phyloP scores from a whole-genome alignment of 495 filamentous ascomycete species.

The Tuber indicum region DNA sequence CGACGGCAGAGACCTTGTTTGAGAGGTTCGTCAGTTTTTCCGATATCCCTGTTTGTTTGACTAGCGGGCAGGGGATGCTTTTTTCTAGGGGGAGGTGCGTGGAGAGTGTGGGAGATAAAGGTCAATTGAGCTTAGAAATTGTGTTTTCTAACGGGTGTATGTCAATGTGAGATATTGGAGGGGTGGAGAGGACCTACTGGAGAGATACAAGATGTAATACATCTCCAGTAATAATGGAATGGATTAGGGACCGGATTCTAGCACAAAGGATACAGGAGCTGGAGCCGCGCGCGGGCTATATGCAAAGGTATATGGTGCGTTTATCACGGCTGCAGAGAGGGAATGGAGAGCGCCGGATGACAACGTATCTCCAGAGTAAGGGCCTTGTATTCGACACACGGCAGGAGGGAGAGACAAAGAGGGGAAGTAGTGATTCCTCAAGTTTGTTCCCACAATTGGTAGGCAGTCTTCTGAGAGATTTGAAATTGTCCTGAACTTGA shows the following conservation, averaged over 20 bases:
- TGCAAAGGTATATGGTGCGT: neutral
- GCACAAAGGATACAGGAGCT: neutral
- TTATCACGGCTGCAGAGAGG: neutral
- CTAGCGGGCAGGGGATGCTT: neutral
- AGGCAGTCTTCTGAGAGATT: conserved; percentile 1
- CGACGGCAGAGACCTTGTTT: conserved; percentile 85
- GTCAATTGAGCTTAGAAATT: neutral
- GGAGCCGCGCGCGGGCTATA: neutral
- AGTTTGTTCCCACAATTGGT: neutral
- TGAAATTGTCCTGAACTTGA: conserved; percentile 4
- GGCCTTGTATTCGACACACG: neutral
- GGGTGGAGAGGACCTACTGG: conserved; percentile 30
- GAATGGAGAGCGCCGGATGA: neutral
- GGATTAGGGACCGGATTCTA: neutral
- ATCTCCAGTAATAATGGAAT: conserved; percentile 14
- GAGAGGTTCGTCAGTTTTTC: conserved; percentile 30
- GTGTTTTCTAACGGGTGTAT: conserved; percentile 1
- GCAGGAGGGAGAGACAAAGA: neutral
- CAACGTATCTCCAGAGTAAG: neutral
- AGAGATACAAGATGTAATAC: conserved; percentile 43
- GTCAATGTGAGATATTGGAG: neutral
- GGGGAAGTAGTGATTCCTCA: neutral
- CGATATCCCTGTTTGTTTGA: conserved; percentile 47
- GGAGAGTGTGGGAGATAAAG: neutral
- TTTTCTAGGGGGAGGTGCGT: neutral